These are phyloP conservation scores for Schoenoplectus tabernaemontani DNA, from an alignment of 202 grass and related monocot genomes.

Conservation along the genomic window DNA sequence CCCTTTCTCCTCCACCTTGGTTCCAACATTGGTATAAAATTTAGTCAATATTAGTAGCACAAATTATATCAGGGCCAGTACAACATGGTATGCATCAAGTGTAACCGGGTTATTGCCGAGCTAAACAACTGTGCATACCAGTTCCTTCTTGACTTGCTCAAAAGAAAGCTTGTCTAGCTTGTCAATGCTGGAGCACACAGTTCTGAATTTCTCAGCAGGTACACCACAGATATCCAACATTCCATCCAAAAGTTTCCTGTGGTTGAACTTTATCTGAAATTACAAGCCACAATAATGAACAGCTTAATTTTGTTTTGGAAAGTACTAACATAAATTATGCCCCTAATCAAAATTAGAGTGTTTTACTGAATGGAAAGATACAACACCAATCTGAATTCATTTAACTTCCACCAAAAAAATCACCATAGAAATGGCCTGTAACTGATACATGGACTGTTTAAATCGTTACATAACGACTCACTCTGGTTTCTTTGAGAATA, in stretches of 20 bases:
- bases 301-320: background rate
- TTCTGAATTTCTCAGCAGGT: constrained; percentile 90
- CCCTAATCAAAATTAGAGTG: background rate
- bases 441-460: too few species aligned
- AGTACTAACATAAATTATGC: background rate
- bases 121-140: constrained; percentile 40
- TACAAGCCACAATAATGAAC: background rate
- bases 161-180: constrained; percentile 93
- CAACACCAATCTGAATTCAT: background rate
- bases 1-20: constrained; percentile 89
- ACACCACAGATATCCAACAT: constrained; percentile 98
- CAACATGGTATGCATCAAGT: background rate
- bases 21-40: constrained; percentile 3
- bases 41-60: constrained; percentile 8
- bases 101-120: background rate
- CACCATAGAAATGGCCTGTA: too few species aligned
- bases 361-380: background rate
- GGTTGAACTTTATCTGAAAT: constrained; percentile 81
- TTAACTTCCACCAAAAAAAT: too few species aligned
- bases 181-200: constrained; percentile 97
- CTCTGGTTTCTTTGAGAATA: too few species aligned
- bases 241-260: constrained; percentile 90
- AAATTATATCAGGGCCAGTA: constrained; percentile 7
- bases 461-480: too few species aligned
- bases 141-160: constrained; percentile 81